Percentiles rank a stretch among this genome's conserved stretches.
Conservation (phyloP, 495 filamentous ascomycete genomes). For the Neurospora pannonica region DNA sequence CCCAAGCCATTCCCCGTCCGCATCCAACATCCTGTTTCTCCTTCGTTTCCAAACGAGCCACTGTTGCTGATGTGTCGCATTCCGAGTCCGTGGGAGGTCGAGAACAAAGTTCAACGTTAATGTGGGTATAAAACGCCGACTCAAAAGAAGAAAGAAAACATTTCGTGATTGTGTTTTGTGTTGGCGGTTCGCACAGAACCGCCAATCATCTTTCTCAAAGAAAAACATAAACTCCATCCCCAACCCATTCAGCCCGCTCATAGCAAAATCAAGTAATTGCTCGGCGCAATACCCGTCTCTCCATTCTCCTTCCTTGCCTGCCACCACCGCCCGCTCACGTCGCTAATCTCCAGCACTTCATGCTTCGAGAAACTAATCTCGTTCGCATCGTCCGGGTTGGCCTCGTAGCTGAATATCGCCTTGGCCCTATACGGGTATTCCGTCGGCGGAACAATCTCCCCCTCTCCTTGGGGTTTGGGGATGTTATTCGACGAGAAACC, state of each 20-base stretch:
- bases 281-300: slow-evolving; percentile 94
- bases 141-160: not conserved
- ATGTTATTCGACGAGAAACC: slow-evolving; percentile 23
- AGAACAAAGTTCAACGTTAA: not conserved
- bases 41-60: not conserved
- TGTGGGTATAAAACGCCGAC: not conserved
- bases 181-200: not conserved
- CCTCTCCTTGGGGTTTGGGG: slow-evolving; percentile 28
- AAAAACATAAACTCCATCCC: not conserved
- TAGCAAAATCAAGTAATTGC: slow-evolving; percentile 95
- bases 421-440: slow-evolving; percentile 97
- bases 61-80: not conserved
- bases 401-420: slow-evolving; percentile 97
- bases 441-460: slow-evolving; percentile 68
- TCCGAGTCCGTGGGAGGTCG: not conserved
- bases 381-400: slow-evolving; percentile 92
- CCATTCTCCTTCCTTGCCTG: slow-evolving; percentile 92
- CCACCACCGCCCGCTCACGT: slow-evolving; percentile 98
- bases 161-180: not conserved
- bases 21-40: not conserved
- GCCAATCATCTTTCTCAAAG: not conserved
- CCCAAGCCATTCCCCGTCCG: not conserved
- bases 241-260: slow-evolving; percentile 34
- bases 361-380: slow-evolving; percentile 97
- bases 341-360: slow-evolving; percentile 92